Evolutionary conservation across 2,329 filamentous ascomycete genomes (phyloP).

Genomic region (Aspergillus brasiliensis): DNA sequence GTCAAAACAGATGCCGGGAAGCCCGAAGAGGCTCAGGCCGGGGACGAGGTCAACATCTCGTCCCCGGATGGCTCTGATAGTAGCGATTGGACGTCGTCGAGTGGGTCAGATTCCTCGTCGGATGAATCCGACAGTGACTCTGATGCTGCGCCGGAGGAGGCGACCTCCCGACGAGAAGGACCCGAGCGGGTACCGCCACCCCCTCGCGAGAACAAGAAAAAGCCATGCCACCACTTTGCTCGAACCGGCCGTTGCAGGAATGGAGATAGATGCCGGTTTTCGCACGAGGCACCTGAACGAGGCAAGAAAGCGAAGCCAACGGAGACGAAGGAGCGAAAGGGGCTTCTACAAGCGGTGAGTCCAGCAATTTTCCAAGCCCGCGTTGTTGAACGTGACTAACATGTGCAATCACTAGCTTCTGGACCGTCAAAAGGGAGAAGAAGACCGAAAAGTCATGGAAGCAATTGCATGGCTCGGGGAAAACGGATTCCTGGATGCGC

Average conservation of each 20-base stretch:
- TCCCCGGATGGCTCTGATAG: conserved; percentile 24
- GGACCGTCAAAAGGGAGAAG: conserved; percentile 46
- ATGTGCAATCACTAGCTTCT: conserved; percentile 35
- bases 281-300: conserved; percentile 41
- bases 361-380: not conserved
- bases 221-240: conserved; percentile 44
- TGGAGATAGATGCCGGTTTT: conserved; percentile 46
- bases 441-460: conserved; percentile 44
- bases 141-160: conserved; percentile 45
- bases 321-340: conserved; percentile 40
- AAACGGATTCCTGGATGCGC: conserved; percentile 40
- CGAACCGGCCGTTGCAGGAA: conserved; percentile 45
- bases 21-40: conserved; percentile 1
- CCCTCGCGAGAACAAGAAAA: conserved; percentile 36
- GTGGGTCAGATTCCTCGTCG: conserved; percentile 33
- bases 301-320: conserved; percentile 29
- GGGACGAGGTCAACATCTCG: conserved; percentile 12
- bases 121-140: conserved; percentile 29
- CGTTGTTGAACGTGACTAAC: conserved; percentile 7
- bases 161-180: conserved; percentile 42
- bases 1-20: not conserved
- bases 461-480: conserved; percentile 47
- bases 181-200: conserved; percentile 45
- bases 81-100: conserved; percentile 45
- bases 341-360: conserved; percentile 48